phyloP scores from a whole-genome alignment of 225 moss, liverwort and hornwort genomes.

The Bryum argenteum region DNA sequence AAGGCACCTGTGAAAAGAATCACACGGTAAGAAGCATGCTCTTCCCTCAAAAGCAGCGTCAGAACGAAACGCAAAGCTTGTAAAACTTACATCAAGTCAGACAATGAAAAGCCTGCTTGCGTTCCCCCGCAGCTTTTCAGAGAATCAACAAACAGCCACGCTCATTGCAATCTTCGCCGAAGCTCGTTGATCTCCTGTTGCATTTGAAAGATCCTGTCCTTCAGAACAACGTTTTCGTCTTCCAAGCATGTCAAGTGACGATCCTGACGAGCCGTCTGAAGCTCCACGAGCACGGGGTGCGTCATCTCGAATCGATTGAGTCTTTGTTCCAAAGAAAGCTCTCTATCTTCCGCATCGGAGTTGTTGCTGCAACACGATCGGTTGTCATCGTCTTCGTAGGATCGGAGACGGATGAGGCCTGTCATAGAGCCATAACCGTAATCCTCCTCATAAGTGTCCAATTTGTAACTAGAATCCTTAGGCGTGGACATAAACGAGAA shows the following conservation, averaged over 20 bases:
- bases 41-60: no score
- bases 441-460: conserved; percentile 34
- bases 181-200: conserved; percentile 53
- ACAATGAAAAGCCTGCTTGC: neutral
- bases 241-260: conserved; percentile 46
- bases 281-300: conserved; percentile 13
- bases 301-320: conserved; percentile 56
- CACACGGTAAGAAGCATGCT: conserved; percentile 17
- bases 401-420: conserved; percentile 75
- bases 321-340: conserved; percentile 50
- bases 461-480: conserved; percentile 47
- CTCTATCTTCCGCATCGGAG: conserved; percentile 7
- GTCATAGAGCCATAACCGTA: conserved; percentile 95
- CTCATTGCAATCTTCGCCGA: conserved; percentile 29
- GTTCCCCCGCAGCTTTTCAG: no score
- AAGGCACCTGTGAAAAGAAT: conserved; percentile 33
- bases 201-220: conserved; percentile 45
- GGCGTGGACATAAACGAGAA: conserved; percentile 58
- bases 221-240: conserved; percentile 57
- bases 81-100: neutral
- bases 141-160: conserved; percentile 35
- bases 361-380: conserved; percentile 10
- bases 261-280: conserved; percentile 41
- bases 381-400: conserved; percentile 35
- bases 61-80: no score